phyloP scores from a whole-genome alignment of 495 filamentous ascomycete genomes.

The Xylaria acuta region DNA sequence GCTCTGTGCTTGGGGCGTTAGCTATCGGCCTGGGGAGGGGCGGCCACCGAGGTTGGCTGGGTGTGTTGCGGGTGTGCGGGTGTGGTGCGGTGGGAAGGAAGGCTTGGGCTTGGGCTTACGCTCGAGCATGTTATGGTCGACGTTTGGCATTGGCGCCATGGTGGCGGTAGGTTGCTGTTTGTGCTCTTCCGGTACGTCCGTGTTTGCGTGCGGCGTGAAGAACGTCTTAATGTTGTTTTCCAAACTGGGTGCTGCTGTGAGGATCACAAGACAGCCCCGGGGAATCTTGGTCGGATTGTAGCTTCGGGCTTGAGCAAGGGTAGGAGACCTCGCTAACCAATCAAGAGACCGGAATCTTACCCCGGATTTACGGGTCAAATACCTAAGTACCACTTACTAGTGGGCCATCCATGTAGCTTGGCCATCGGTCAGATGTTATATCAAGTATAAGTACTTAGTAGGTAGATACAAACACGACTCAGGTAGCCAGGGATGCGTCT shows the following conservation, averaged over 20 bases:
- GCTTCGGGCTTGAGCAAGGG: neutral
- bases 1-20: slow-evolving; percentile 46
- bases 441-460: too few species aligned
- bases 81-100: neutral
- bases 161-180: neutral
- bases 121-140: slow-evolving; percentile 54
- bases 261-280: neutral
- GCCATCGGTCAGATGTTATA: too few species aligned
- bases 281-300: neutral
- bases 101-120: slow-evolving; percentile 37
- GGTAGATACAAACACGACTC: too few species aligned
- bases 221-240: neutral
- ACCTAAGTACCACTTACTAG: neutral
- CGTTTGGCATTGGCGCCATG: slow-evolving; percentile 56
- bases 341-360: neutral
- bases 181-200: neutral
- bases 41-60: too few species aligned
- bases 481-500: too few species aligned
- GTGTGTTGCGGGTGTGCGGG: too few species aligned
- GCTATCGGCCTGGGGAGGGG: too few species aligned
- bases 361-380: neutral
- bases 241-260: neutral
- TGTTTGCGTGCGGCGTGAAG: neutral
- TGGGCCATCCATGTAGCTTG: neutral
- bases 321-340: neutral